These are phyloP conservation scores for Dictyostelium citrinum DNA, from an alignment of 78 protist genomes.

Conservation along the genomic window DNA sequence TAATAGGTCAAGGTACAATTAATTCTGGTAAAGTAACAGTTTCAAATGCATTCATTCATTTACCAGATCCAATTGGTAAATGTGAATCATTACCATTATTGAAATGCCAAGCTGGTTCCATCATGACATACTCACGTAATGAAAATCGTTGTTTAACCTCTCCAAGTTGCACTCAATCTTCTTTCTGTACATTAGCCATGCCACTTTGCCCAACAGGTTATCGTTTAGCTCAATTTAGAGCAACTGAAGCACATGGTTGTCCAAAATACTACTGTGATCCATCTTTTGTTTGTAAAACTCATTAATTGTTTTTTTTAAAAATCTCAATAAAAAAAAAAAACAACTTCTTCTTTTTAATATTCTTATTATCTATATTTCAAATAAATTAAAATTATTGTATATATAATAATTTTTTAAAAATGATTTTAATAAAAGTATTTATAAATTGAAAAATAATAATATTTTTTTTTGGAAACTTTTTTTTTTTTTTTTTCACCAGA, in stretches of 20 bases:
- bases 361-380: no score
- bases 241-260: background rate
- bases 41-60: background rate
- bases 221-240: background rate
- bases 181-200: background rate
- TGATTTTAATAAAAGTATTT: no score
- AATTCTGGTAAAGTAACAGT: background rate
- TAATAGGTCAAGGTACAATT: background rate
- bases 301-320: background rate
- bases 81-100: background rate
- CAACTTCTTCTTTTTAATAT: no score
- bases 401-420: no score
- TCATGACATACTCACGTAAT: background rate
- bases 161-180: background rate
- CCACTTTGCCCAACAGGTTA: constrained; percentile 12
- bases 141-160: background rate
- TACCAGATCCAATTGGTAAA: background rate
- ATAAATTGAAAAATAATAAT: no score
- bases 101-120: background rate
- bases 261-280: background rate
- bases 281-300: background rate
- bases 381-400: no score
- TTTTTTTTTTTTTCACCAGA: no score
- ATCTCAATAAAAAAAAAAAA: no score
- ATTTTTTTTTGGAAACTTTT: no score